Conservation (phyloP, 2,329 filamentous ascomycete genomes). For the Phialophora tarda region DNA sequence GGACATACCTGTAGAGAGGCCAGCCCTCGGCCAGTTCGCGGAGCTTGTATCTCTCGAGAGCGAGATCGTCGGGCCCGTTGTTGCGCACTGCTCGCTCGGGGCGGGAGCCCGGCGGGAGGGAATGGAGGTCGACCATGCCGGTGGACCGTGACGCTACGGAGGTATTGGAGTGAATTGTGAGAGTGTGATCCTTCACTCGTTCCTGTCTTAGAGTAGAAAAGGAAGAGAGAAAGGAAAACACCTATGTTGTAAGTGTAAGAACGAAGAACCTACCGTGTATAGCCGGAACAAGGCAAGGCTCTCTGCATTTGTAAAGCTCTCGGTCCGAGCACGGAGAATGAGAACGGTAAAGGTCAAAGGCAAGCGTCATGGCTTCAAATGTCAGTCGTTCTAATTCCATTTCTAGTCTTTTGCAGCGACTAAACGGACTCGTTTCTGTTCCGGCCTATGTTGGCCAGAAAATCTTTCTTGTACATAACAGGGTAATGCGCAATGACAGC, state of each 20-base stretch:
- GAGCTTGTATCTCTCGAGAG: conserved; percentile 54
- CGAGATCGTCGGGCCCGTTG: conserved; percentile 54
- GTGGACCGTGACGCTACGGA: background rate
- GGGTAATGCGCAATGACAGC: conserved; percentile 1
- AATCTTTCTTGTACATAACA: conserved; percentile 10
- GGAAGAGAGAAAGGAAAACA: background rate
- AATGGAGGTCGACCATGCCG: conserved; percentile 21
- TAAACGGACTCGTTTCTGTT: background rate
- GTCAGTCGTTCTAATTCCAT: conserved; percentile 21
- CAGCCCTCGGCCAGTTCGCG: conserved; percentile 58
- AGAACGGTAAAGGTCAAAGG: background rate
- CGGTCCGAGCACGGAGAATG: background rate
- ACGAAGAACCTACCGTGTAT: background rate
- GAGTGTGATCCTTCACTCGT: background rate
- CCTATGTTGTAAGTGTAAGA: background rate
- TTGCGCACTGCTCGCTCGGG: conserved; percentile 45
- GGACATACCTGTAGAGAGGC: conserved; percentile 53
- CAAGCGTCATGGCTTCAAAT: background rate
- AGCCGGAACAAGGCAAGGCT: background rate
- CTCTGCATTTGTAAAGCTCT: background rate
- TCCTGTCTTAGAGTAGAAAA: background rate
- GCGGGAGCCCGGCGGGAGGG: conserved; percentile 26
- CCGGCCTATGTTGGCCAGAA: conserved; percentile 10
- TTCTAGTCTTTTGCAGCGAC: conserved; percentile 15
- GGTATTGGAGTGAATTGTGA: background rate